Base-by-base conservation (phyloP, 2,329 filamentous ascomycete species). In the Proliferodiscus dingleyae region DNA sequence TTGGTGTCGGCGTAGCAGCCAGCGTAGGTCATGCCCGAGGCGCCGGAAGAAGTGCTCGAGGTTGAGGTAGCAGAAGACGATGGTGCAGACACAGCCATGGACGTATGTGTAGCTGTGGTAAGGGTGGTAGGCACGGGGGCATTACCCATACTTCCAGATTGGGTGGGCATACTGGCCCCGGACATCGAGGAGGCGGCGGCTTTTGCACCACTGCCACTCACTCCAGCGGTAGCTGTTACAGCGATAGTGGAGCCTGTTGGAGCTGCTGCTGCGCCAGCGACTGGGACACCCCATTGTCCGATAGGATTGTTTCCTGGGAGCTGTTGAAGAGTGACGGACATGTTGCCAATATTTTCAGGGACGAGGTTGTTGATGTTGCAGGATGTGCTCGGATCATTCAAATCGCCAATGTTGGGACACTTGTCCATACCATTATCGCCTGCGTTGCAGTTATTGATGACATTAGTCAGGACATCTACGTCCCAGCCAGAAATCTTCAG, bases 401-500 rank as follows among this genome's bases (percentile, higher is more conserved):
- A 54, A 33, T 75, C 75, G 43, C 72, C 70, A 45, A 70, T 70
- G 34, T 73, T 71, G 4, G 74, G 71, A 68, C 83, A 88, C 52
- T 74, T 70, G 52, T 83, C 75, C 69, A 87, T 81, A 40, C 78
- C 78, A 5, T 61, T 53, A 46, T 74, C 74, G 39, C 78, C 75
- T 37, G 75, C 76, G 56, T 81, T 70, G 75, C 90, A 95, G 18
- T 74, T 78, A 41, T 90, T 68, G 54, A 93, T 73, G 22, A 87
- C 88, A 21, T 76, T 51, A 63, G 89, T 80, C 23, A 93, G 75
- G 63, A 87, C 81, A 4, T 72, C 69, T 4, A 68, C 60, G 3
- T 89, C 77, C 88, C 88, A 94, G 33, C 86, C 88, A 58, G 75
- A 80, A 59, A 89, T 79, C 69, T 86, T 88, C 41, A 70, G 77